phyloP scores from a whole-genome alignment of 2,329 filamentous ascomycete genomes.

The Fusarium concolor region DNA sequence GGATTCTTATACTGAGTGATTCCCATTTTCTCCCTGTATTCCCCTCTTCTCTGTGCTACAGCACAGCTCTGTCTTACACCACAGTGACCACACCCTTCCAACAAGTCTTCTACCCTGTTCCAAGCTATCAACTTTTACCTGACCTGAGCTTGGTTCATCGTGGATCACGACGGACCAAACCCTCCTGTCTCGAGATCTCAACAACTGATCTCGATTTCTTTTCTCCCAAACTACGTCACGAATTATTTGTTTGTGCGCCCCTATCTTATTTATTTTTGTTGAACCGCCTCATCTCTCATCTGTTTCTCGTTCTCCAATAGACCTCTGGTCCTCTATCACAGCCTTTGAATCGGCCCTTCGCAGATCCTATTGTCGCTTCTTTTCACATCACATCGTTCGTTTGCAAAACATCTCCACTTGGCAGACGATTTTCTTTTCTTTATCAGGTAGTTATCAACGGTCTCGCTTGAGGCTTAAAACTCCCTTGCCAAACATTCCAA shows the following conservation, averaged over 20 bases:
- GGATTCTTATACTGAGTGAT: conserved; percentile 24
- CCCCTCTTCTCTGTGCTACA: too few relatives aligned
- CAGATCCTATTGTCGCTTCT: conserved; percentile 8
- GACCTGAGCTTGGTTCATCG: conserved; percentile 13
- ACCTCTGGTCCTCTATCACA: conserved; percentile 3
- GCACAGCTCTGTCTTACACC: conserved; percentile 1
- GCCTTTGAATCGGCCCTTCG: conserved; percentile 23
- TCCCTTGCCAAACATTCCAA: conserved; percentile 24
- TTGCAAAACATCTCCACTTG: conserved; percentile 29
- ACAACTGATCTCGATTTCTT: conserved; percentile 28
- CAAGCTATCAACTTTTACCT: conserved; percentile 18
- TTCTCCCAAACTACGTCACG: conserved; percentile 40
- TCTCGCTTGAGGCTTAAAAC: conserved; percentile 34
- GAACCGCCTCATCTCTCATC: conserved; percentile 10
- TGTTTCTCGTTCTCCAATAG: conserved; percentile 8
- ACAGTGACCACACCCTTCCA: background rate
- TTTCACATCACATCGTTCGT: conserved; percentile 24
- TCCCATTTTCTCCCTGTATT: conserved; percentile 19
- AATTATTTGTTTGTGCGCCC: conserved; percentile 12
- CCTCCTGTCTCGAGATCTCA: conserved; percentile 40
- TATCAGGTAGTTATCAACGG: conserved; percentile 32
- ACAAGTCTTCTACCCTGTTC: conserved; percentile 11
- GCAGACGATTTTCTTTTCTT: conserved; percentile 13
- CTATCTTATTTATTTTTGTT: conserved; percentile 15
- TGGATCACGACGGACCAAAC: conserved; percentile 43